Evolutionary conservation across 768 basidiomycete genomes (phyloP), one percentile per base, ranked within the genome.

Genomic region (Flagelloscypha sp.): DNA sequence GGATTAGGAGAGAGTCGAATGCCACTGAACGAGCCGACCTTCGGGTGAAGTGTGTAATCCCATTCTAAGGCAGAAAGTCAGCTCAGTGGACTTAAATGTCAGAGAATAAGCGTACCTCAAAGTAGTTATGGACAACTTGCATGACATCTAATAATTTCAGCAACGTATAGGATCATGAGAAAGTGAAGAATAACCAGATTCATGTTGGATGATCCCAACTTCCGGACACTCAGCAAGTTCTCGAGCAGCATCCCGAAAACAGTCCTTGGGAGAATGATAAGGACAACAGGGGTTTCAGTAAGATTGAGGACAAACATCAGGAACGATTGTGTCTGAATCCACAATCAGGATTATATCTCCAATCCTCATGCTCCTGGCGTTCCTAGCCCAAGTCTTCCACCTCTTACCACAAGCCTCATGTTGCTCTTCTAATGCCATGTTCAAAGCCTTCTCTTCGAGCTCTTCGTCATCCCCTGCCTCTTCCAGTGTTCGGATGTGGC

Each of bases 161-260:
- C n/a, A n/a, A n/a, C n/a, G n/a, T n/a, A n/a, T n/a, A n/a, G n/a
- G n/a, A n/a, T n/a, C n/a, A n/a, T n/a, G n/a, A n/a, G n/a, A n/a
- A n/a, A 25, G 27, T 21, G 21, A 31, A 34, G n/a, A 52, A 63
- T 35, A 44, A 77, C 79, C 84, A 5, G 84, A 87, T 48, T 84
- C 84, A 52, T 94, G 89, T 52, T 93, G 89, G 35, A 94, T 82
- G 59, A 94, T 88, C 1, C 77, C 86, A 21, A 90, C 76, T 28
- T 88, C 80, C 1, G 84, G 86, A 44, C 80, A 81, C 56, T 83
- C 80, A 12, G 74, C 63, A 40, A 94, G 68, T 53, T 94, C 89
- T 24, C 84, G 75, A 5, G 86, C 88, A 0, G 89, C 89, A 60
- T 92, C 88, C 37, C 86, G 72, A 55, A 94, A 79, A 53, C 87